A percentile compares a stretch with the other conserved stretches of the same genome.
These are phyloP conservation scores for Catenaria anguillulae DNA, from an alignment of 371 early-diverging fungal genomes.

Conservation along the genomic window DNA sequence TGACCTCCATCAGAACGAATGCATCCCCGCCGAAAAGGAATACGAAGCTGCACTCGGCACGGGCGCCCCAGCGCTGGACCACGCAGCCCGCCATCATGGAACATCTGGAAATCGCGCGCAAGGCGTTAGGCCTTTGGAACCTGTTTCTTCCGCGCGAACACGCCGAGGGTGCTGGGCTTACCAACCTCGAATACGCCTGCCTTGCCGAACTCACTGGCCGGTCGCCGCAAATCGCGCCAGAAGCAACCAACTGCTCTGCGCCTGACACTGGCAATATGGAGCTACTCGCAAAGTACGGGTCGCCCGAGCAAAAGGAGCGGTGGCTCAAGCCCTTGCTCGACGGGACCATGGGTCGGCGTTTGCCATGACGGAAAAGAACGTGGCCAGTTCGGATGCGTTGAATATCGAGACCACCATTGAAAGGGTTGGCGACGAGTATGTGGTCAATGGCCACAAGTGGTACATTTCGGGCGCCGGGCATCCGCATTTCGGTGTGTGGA, in stretches of 20 bases:
- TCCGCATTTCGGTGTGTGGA: constrained; percentile 72
- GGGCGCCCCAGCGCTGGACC: constrained; percentile 61
- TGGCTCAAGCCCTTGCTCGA: constrained; percentile 75
- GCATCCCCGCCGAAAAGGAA: constrained; percentile 78
- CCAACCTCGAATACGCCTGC: constrained; percentile 83
- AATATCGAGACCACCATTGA: constrained; percentile 75
- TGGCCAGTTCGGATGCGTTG: constrained; percentile 91
- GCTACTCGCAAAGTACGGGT: constrained; percentile 89
- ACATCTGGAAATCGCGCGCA: constrained; percentile 70
- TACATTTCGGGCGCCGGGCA: constrained; percentile 92
- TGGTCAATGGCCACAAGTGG: constrained; percentile 89
- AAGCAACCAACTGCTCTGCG: constrained; percentile 84
- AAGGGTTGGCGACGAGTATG: constrained; percentile 47
- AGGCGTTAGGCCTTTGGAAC: constrained; percentile 87
- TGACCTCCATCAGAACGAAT: constrained; percentile 86
- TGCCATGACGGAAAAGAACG: constrained; percentile 91
- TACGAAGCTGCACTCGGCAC: constrained; percentile 55
- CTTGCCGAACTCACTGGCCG: constrained; percentile 82
- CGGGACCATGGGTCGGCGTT: constrained; percentile 88
- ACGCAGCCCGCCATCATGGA: constrained; percentile 61
- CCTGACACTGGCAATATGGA: constrained; percentile 99
- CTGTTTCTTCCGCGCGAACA: constrained; percentile 66
- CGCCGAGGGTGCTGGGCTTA: constrained; percentile 67
- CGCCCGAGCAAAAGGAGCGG: constrained; percentile 58
- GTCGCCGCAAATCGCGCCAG: constrained; percentile 58